Percentiles rank a stretch among this genome's conserved stretches.
phyloP scores from a whole-genome alignment of 257 asterid genomes.

The Penstemon eatonii region DNA sequence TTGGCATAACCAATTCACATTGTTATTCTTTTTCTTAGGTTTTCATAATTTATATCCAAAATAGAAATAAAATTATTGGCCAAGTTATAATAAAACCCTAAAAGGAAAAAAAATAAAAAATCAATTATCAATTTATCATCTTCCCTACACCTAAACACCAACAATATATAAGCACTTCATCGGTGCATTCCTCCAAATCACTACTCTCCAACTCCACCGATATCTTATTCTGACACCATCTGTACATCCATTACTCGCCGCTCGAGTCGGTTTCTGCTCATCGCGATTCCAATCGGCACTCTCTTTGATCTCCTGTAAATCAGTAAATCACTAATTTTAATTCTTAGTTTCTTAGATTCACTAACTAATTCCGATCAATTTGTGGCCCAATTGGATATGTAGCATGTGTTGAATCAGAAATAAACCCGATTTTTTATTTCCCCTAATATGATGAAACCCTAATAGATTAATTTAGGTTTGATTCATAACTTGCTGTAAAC shows the following conservation, averaged over 20 bases:
- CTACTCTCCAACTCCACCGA: neutral
- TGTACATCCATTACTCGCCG: neutral
- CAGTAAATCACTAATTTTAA: constrained; percentile 3
- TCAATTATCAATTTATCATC: constrained; percentile 8
- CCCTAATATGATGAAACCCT: constrained; percentile 5
- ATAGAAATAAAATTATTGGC: too few species aligned
- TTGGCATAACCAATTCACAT: too few species aligned
- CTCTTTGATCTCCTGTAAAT: constrained; percentile 18
- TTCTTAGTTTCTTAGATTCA: constrained; percentile 22
- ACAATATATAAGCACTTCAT: constrained; percentile 31
- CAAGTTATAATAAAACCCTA: too few species aligned
- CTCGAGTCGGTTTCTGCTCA: constrained; percentile 22
- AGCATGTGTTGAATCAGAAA: constrained; percentile 7
- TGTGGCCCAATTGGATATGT: constrained; percentile 13
- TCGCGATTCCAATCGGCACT: constrained; percentile 26
- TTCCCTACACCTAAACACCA: constrained; percentile 22
- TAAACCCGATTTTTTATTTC: constrained; percentile 13
- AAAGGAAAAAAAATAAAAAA: too few species aligned
- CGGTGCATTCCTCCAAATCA: constrained; percentile 21
- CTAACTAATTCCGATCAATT: constrained; percentile 12
- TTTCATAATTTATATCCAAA: too few species aligned
- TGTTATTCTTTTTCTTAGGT: too few species aligned
- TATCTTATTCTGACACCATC: constrained; percentile 1
- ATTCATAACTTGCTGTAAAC: constrained; percentile 7
- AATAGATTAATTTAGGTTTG: neutral